Percentiles rank a stretch among this genome's conserved stretches.
These are phyloP conservation scores for Ceratocystis papillata DNA, from an alignment of 2,329 filamentous ascomycete genomes.

Conservation along the genomic window DNA sequence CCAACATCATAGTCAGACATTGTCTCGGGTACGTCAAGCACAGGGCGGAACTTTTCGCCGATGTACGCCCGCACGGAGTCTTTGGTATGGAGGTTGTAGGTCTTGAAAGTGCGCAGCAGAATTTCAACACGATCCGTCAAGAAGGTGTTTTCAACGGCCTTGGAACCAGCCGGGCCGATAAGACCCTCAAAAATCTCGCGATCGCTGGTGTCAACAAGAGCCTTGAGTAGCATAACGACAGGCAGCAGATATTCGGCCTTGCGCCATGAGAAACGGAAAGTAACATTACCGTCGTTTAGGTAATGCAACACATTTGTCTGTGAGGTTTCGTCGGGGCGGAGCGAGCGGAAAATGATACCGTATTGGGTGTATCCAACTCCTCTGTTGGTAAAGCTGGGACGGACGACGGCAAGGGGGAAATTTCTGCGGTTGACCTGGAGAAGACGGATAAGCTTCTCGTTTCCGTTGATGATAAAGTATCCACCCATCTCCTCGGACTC, in stretches of 20 bases:
- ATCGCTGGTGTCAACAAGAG: constrained; percentile 89
- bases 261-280: constrained; percentile 93
- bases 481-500: constrained; percentile 93
- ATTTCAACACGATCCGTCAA: constrained; percentile 90
- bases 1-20: constrained; percentile 82
- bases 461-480: constrained; percentile 96
- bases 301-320: constrained; percentile 97
- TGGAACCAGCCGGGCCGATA: constrained; percentile 64
- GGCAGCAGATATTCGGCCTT: constrained; percentile 96
- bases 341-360: constrained; percentile 82
- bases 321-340: constrained; percentile 93
- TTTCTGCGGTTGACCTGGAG: constrained; percentile 84
- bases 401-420: constrained; percentile 87
- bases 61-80: constrained; percentile 75
- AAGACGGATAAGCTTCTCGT: constrained; percentile 91
- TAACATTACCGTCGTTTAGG: constrained; percentile 88
- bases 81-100: constrained; percentile 72
- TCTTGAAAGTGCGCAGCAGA: constrained; percentile 84
- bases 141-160: constrained; percentile 78
- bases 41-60: constrained; percentile 80
- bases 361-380: constrained; percentile 79
- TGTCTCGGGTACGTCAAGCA: constrained; percentile 72
- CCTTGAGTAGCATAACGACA: constrained; percentile 93
- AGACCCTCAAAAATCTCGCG: constrained; percentile 92
- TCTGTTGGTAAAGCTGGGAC: constrained; percentile 79